A percentile compares a stretch with the other conserved stretches of the same genome.
Evolutionary conservation across 129 eudicot species (phyloP).

Genomic region (sunflower (Helianthus annuus)): DNA sequence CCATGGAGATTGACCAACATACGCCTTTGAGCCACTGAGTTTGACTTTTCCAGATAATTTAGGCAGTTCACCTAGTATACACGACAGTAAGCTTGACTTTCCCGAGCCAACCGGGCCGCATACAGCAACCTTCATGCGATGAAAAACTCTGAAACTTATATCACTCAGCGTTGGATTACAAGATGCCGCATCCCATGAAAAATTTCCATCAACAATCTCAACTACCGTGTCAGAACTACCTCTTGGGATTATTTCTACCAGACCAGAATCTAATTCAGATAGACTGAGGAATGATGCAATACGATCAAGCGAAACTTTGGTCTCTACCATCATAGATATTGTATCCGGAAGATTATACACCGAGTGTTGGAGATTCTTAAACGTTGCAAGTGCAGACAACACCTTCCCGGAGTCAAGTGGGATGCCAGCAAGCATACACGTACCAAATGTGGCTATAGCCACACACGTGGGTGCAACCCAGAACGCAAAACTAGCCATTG

Average conservation of each 20-base stretch:
- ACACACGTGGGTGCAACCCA: slow-evolving; percentile 87
- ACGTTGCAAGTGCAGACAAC: slow-evolving; percentile 83
- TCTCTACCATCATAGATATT: slow-evolving; percentile 67
- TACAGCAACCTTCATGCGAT: slow-evolving; percentile 75
- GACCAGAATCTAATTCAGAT: slow-evolving; percentile 55
- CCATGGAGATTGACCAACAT: slow-evolving; percentile 91
- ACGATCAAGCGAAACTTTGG: slow-evolving; percentile 89
- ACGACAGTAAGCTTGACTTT: slow-evolving; percentile 25
- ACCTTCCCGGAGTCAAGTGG: slow-evolving; percentile 89
- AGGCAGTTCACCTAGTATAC: slow-evolving; percentile 80
- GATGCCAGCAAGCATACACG: slow-evolving; percentile 63
- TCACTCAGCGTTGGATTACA: slow-evolving; percentile 55
- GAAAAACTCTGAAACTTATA: slow-evolving; percentile 46
- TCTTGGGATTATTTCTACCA: slow-evolving; percentile 53
- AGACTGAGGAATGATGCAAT: slow-evolving; percentile 70
- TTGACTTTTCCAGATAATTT: slow-evolving; percentile 65
- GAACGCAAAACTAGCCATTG: slow-evolving; percentile 46
- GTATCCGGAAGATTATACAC: slow-evolving; percentile 69
- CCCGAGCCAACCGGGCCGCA: slow-evolving; percentile 96
- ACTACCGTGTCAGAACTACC: slow-evolving; percentile 41
- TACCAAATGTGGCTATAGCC: slow-evolving; percentile 67
- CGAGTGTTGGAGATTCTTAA: slow-evolving; percentile 78
- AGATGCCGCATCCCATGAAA: slow-evolving; percentile 59
- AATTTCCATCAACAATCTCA: slow-evolving; percentile 67
- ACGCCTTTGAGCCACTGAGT: slow-evolving; percentile 70